Percentiles rank a stretch among this genome's conserved stretches.
phyloP scores from a whole-genome alignment of 768 basidiomycete genomes.

The Hygrophorus pudorinus region DNA sequence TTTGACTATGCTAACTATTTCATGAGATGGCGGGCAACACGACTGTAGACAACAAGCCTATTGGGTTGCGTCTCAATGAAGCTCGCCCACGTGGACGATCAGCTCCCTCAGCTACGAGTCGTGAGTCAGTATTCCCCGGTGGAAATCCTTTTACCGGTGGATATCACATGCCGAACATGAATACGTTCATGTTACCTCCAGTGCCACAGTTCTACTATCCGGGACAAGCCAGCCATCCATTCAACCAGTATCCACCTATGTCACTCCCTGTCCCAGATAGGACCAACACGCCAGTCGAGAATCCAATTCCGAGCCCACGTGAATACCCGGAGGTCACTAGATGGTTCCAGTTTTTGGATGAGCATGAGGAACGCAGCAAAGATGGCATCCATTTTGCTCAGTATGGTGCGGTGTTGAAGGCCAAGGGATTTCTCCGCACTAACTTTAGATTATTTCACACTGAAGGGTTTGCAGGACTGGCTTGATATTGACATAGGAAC shows the following conservation, averaged over 20 bases:
- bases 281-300: not conserved
- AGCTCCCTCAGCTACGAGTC: not conserved
- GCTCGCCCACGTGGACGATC: not conserved
- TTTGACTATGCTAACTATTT: not conserved
- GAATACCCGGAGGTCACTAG: not conserved
- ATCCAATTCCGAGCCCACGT: not conserved
- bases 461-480: conserved; percentile 6
- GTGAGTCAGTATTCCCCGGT: too few relatives aligned
- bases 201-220: not conserved
- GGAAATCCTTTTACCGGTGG: not conserved
- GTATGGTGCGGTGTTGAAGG: conserved; percentile 3
- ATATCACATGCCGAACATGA: not conserved
- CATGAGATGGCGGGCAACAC: not conserved
- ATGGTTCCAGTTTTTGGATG: conserved; percentile 3
- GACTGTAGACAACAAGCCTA: not conserved
- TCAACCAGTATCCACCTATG: not conserved
- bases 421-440: conserved; percentile 3
- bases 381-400: conserved; percentile 1
- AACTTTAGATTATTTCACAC: conserved; percentile 2
- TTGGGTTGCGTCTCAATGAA: not conserved
- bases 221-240: not conserved
- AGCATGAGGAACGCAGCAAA: not conserved
- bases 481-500: conserved; percentile 4
- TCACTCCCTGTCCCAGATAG: not conserved
- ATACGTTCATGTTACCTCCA: not conserved